Evolutionary conservation across 495 filamentous ascomycete species (phyloP), one percentile per base, ranked within the genome.

Genomic region (Opeltia flavorubescens): DNA sequence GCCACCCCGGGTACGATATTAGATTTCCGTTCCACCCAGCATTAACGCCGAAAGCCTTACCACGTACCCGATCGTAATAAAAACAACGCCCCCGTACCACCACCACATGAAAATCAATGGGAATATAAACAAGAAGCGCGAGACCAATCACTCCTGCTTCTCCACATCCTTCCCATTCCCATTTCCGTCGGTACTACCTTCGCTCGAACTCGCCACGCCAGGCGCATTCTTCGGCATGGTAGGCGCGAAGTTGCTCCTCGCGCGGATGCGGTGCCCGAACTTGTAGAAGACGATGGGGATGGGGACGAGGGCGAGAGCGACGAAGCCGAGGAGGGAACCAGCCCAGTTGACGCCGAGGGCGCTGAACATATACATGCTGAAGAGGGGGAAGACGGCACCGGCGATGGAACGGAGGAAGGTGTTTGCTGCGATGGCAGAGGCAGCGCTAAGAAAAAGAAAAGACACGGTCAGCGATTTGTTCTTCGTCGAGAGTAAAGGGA

Each of bases 371-470:
- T 89, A 81, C 9, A 66, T 75, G 0, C 78, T 71, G 59, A 95
- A 95, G 2, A 95, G 70, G 9, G 88, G 88, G 63, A 94, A 94
- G 0, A 72, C 77, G 6, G 83, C 81, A 20, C 82, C 86, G 36
- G 76, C 76, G 0, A 85, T 63, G 4, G 82, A 88, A 2, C 88
- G 83, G 7, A 91, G 67, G 60, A 95, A 87, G 0, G 88, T 91
- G 60, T 95, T 94, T 20, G 80, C 86, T 6, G 88, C 87, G 39
- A 94, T 86, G 23, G 86, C 84, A 5, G 85, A 89, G 29, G 86
- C 86, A 11, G 86, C 86, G 46, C 72, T 78, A 34, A n/a, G 26
- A n/a, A 20, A 24, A 47, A 13, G 46, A 28, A 72, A 53, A 25
- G 5, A 11, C 17, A 40, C 41, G 27, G 49, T 47, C 49, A 45